Base-by-base conservation (phyloP, 2,329 filamentous ascomycete genomes). In the Penicillium sp. region DNA sequence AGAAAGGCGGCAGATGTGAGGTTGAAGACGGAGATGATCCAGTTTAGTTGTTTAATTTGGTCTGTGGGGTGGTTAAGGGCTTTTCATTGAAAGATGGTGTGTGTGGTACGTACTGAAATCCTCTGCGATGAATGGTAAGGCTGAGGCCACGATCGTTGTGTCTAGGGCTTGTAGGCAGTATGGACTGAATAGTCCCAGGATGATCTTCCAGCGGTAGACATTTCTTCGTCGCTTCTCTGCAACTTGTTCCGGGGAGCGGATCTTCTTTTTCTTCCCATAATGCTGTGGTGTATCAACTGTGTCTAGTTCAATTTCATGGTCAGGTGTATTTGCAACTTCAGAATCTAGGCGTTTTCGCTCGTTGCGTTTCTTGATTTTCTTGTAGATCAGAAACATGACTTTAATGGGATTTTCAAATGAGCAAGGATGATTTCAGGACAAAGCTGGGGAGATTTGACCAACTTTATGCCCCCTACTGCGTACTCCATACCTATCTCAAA, bases 11-110 rank as follows among this genome's bases (percentile, higher is more conserved):
- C 85, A 0, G 84, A 83, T 0, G 85, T 86, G 14, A 90, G 75
- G 50, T 85, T 88, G 70, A 88, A 89, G 7, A 85, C 78, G 0
- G 86, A 86, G 17, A 88, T 82, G 64, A 90, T 87, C 85, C 85
- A 88, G 65, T 87, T 88, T 2, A 87, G 76, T 62, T 86, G 81
- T 17, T 81, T 77, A 5, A 84, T 67, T 64, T 84, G 68, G 57
- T 78, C 80, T 81, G 28, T 1, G 26, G 16, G 68, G 35, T 38
- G 30, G 26, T 28, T 30, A n/a, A 22, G 3, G n/a, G 7, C 4
- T 16, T 10, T 2, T 7, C 3, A 22, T 30, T 28, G 25, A 8
- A 8, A 14, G 4, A n/a, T 19, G 4, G 11, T 19, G 42, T 28
- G 12, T n/a, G 7, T 28, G 12, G 3, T 2, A 49, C 46, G 5